Percentiles rank a stretch among this genome's conserved stretches.
Evolutionary conservation across 352 stramenopile species (phyloP).

Genomic region (Chrysophaeum taylorii): DNA sequence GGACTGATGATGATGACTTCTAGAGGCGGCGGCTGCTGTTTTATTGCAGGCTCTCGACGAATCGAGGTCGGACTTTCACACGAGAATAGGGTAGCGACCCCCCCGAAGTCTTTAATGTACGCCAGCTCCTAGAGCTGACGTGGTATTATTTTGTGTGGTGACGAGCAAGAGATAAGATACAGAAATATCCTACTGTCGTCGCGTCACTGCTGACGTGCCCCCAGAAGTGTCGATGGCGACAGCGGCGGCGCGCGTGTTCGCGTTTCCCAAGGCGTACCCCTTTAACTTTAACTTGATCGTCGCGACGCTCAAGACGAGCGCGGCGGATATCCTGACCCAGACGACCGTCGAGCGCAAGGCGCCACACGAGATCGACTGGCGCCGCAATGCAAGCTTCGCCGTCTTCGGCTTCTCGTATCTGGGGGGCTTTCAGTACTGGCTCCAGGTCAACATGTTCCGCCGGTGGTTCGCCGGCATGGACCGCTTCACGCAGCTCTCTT

Average conservation of each 20-base stretch:
- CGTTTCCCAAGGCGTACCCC: constrained; percentile 43
- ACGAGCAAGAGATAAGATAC: too few species aligned
- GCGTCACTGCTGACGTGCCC: too few species aligned
- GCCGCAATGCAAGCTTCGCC: constrained; percentile 48
- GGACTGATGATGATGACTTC: too few species aligned
- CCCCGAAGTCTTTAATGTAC: too few species aligned
- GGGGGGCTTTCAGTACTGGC: constrained; percentile 55
- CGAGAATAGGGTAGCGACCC: too few species aligned
- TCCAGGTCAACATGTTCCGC: constrained; percentile 58
- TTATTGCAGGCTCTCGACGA: too few species aligned
- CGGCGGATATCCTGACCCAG: constrained; percentile 50
- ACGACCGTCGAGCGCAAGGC: constrained; percentile 45
- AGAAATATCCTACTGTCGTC: too few species aligned
- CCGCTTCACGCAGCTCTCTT: constrained; percentile 42
- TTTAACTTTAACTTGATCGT: constrained; percentile 51
- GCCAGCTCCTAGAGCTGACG: too few species aligned
- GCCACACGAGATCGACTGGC: constrained; percentile 46
- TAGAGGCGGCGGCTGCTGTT: too few species aligned
- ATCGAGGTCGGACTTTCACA: too few species aligned
- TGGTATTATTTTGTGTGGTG: too few species aligned
- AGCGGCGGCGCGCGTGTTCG: not conserved
- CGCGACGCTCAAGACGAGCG: constrained; percentile 46
- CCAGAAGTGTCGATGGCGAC: too few species aligned
- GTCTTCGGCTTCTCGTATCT: constrained; percentile 58
- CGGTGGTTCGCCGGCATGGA: constrained; percentile 55